Percentiles rank a stretch among this genome's conserved stretches.
Evolutionary conservation across 768 basidiomycete genomes (phyloP).

Genomic region (Pleurotus cornucopiae): DNA sequence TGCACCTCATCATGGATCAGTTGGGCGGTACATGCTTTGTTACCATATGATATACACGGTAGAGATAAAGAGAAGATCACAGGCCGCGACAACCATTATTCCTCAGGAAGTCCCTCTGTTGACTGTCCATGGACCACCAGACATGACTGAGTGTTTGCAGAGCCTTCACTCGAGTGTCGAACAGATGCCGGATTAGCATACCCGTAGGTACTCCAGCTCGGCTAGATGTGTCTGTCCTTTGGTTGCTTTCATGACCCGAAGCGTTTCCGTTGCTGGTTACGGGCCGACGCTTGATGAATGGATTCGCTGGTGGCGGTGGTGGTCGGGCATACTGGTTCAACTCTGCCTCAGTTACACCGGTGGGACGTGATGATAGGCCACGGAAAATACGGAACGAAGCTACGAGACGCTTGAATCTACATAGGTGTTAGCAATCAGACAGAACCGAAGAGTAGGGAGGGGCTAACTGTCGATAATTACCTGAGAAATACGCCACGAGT

Average conservation of each 20-base stretch:
- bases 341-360: slow-evolving; percentile 14
- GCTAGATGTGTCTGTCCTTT: not conserved
- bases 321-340: slow-evolving; percentile 32
- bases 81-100: not conserved
- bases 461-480: slow-evolving; percentile 30
- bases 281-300: slow-evolving; percentile 27
- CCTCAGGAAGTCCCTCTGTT: not conserved
- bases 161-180: not conserved
- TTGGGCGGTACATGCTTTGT: too few species aligned
- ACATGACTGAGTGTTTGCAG: not conserved
- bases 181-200: not conserved
- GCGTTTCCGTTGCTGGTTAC: not conserved
- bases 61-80: not conserved
- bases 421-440: not conserved
- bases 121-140: not conserved
- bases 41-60: too few species aligned
- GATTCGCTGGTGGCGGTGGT: slow-evolving; percentile 37
- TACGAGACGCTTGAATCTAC: slow-evolving; percentile 28
- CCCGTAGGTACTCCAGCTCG: not conserved
- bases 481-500: slow-evolving; percentile 11
- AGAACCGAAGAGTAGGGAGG: not conserved
- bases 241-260: not conserved
- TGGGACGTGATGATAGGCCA: slow-evolving; percentile 24
- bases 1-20: too few species aligned
- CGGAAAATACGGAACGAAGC: slow-evolving; percentile 34